Conservation (phyloP, 2,329 filamentous ascomycete species). For the Claviceps digitariae region DNA sequence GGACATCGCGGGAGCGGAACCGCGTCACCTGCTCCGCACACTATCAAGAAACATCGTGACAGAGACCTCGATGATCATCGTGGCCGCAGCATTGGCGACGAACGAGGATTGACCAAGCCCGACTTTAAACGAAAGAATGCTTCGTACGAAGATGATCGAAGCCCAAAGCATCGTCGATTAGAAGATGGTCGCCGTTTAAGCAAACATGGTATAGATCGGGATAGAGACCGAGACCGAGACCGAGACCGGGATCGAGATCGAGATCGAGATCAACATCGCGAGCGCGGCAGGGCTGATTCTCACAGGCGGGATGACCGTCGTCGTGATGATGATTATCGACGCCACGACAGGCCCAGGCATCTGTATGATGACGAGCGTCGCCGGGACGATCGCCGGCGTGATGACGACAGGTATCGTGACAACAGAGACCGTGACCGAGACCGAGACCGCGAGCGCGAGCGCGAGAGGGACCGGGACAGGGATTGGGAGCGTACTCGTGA, state of each 20-base stretch:
- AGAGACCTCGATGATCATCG: constrained; percentile 37
- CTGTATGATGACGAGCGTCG: constrained; percentile 20
- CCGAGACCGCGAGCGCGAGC: constrained; percentile 4
- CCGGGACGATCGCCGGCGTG: constrained; percentile 12
- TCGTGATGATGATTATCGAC: constrained; percentile 14
- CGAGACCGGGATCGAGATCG: not conserved
- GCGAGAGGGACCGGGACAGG: not conserved
- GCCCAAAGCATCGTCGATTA: constrained; percentile 27
- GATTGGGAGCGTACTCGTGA: constrained; percentile 5
- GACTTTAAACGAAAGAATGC: constrained; percentile 50
- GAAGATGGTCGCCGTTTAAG: constrained; percentile 27
- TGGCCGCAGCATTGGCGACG: constrained; percentile 36
- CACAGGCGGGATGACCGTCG: constrained; percentile 7
- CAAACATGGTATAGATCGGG: constrained; percentile 23
- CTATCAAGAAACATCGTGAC: constrained; percentile 30
- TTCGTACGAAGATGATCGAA: constrained; percentile 28
- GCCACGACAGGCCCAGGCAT: constrained; percentile 21
- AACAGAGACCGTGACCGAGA: constrained; percentile 8
- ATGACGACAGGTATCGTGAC: constrained; percentile 12
- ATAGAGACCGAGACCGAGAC: not conserved
- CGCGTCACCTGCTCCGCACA: constrained; percentile 54
- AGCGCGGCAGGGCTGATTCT: constrained; percentile 6
- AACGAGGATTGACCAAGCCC: constrained; percentile 35
- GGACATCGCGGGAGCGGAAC: constrained; percentile 51
- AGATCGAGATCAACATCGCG: not conserved